Evolutionary conservation across 2,329 filamentous ascomycete species (phyloP).

Genomic region (Colletotrichum noveboracense): DNA sequence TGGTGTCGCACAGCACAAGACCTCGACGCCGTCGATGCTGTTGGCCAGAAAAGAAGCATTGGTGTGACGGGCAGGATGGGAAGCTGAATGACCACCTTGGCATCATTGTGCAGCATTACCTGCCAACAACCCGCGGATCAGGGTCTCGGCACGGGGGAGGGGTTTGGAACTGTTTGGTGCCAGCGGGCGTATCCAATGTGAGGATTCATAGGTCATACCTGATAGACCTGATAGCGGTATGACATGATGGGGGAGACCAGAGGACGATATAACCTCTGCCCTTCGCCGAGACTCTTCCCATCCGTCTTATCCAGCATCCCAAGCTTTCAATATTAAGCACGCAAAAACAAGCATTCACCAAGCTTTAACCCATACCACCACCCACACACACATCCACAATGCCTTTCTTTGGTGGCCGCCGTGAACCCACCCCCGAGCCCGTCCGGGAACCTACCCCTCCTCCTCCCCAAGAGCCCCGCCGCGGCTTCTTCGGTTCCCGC

Average conservation of each 20-base stretch:
- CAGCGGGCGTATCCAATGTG: neutral
- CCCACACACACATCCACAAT: conserved; percentile 11
- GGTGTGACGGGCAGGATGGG: neutral
- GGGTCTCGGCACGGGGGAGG: conserved; percentile 8
- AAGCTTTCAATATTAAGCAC: neutral
- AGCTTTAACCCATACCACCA: neutral
- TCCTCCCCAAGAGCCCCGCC: conserved; percentile 26
- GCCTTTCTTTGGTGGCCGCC: conserved; percentile 30
- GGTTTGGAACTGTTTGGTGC: neutral
- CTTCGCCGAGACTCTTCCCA: neutral
- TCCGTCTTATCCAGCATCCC: conserved; percentile 20
- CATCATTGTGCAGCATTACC: conserved; percentile 19
- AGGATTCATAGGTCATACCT: neutral
- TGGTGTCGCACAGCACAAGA: conserved; percentile 1
- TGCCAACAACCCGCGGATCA: neutral
- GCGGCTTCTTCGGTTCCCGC: conserved; percentile 27
- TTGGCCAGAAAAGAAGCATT: neutral
- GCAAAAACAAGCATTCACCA: conserved; percentile 5
- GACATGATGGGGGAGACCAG: neutral
- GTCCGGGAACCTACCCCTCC: conserved; percentile 34
- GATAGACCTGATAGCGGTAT: neutral
- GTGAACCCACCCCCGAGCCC: conserved; percentile 31
- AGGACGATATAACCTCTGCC: conserved; percentile 6
- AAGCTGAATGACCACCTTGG: conserved; percentile 4
- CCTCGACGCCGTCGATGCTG: neutral